Evolutionary conservation across 2,329 filamentous ascomycete species (phyloP).

Genomic region (Ceratocystis cacaofunesta): DNA sequence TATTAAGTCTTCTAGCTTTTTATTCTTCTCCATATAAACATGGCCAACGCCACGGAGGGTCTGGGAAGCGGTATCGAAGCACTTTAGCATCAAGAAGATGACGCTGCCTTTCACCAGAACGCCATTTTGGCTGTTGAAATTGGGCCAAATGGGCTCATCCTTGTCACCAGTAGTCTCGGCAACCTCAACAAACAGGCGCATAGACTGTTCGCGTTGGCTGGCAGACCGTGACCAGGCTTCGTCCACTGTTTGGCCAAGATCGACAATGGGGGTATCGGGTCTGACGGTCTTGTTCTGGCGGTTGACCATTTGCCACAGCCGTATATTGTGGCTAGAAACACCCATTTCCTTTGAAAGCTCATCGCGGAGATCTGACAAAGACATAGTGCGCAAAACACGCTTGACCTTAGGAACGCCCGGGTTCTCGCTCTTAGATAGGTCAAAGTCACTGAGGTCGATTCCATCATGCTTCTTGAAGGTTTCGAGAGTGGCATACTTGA

Average conservation of each 20-base stretch:
- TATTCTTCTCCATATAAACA: conserved; percentile 73
- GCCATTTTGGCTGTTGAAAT: conserved; percentile 41
- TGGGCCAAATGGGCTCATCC: conserved; percentile 59
- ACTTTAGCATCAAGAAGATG: conserved; percentile 81
- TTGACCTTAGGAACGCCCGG: conserved; percentile 55
- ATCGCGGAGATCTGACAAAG: conserved; percentile 58
- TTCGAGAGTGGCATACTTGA: conserved; percentile 66
- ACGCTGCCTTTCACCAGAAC: conserved; percentile 43
- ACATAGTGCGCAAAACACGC: conserved; percentile 59
- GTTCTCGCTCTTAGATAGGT: conserved; percentile 25
- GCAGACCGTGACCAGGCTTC: conserved; percentile 43
- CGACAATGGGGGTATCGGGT: conserved; percentile 74
- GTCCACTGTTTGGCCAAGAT: conserved; percentile 61
- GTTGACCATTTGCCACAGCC: conserved; percentile 96
- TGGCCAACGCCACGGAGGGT: conserved; percentile 63
- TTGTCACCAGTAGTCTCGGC: conserved; percentile 50
- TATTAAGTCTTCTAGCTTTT: conserved; percentile 74
- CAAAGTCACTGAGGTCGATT: conserved; percentile 63
- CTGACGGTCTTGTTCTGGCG: conserved; percentile 93
- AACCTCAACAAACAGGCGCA: conserved; percentile 79
- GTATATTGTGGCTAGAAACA: conserved; percentile 52
- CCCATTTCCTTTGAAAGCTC: conserved; percentile 56
- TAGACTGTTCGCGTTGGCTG: conserved; percentile 50
- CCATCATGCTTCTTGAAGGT: conserved; percentile 70
- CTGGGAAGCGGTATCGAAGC: conserved; percentile 70